Base-by-base conservation (phyloP, 805 yeast species). In the Dipodascus geniculatus region DNA sequence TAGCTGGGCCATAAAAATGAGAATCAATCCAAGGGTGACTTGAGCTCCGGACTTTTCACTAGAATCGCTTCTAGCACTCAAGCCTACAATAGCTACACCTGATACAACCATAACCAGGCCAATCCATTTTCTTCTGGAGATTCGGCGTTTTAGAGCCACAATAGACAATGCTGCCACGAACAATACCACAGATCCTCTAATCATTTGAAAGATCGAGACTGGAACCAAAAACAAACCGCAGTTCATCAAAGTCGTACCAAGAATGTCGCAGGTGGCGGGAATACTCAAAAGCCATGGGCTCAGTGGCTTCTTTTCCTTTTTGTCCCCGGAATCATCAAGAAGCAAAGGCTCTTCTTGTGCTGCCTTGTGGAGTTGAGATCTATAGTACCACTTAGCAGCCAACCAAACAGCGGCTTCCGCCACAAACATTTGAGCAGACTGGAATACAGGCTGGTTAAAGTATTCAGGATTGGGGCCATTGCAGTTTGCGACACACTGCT, bases 131-230 rank as follows among this genome's bases (percentile, higher is more conserved):
- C 79, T 63, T 55, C 77, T 74, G 8, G 81, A 71, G 50, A 86
- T 79, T 19, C 64, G 67, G 47, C 79, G 74, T 49, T 75, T 71
- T 57, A 86, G 74, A 61, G 85, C 83, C 1, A 82, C 23, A 42
- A 82, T 82, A 22, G 87, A 81, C 62, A 85, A 74, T 16, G 81
- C 66, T 1, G 90, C 95, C 22, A 85, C 95, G 68, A 84, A 85
- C 47, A 86, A 68, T 48, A 86, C 86, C 47, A 85, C 70, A 0
- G 88, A 78, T 1, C 95, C 93, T 58, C 95, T 72, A n/a, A 85
- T 81, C 95, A 86, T 86, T 65, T 86, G 95, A 66, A 85, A 86
- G 51, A 85, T 76, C 1, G 89, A 83, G 6, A 85, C 93, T 0
- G 93, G 91, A 0, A 82, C 81, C 66, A 80, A 81, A 22, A 84